Evolutionary conservation across 441 rosid species (phyloP).

Genomic region (Viola pubescens): DNA sequence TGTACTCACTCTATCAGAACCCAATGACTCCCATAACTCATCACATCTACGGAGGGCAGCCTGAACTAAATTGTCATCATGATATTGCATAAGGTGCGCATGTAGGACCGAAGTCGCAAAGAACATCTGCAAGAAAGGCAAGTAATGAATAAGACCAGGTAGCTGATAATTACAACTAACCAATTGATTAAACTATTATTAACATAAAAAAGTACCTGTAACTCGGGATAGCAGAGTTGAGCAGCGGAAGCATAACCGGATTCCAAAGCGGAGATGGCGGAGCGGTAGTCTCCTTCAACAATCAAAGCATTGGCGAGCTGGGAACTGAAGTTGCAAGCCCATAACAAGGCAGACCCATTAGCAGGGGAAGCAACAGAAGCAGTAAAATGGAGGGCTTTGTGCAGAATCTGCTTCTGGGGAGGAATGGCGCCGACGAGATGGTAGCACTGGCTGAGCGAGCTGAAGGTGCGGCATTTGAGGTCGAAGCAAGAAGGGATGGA

Average conservation of each 20-base stretch:
- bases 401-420: conserved; percentile 68
- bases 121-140: conserved; percentile 53
- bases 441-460: conserved; percentile 83
- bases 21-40: conserved; percentile 63
- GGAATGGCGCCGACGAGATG: conserved; percentile 76
- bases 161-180: conserved; percentile 1
- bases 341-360: conserved; percentile 17
- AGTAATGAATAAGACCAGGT: conserved; percentile 1
- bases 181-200: not conserved
- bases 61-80: conserved; percentile 57
- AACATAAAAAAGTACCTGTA: conserved; percentile 42
- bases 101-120: conserved; percentile 78
- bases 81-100: conserved; percentile 90
- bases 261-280: conserved; percentile 59
- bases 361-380: conserved; percentile 18
- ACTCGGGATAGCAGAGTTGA: conserved; percentile 57
- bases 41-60: conserved; percentile 61
- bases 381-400: conserved; percentile 70
- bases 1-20: conserved; percentile 56
- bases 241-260: conserved; percentile 57
- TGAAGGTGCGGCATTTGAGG: conserved; percentile 70
- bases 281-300: conserved; percentile 67
- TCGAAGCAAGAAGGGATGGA: conserved; percentile 81
- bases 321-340: conserved; percentile 93
- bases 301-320: conserved; percentile 84